Percentiles rank a stretch among this genome's conserved stretches.
Evolutionary conservation across 2,329 filamentous ascomycete genomes (phyloP).

Genomic region (Parascedosporium putredinis): DNA sequence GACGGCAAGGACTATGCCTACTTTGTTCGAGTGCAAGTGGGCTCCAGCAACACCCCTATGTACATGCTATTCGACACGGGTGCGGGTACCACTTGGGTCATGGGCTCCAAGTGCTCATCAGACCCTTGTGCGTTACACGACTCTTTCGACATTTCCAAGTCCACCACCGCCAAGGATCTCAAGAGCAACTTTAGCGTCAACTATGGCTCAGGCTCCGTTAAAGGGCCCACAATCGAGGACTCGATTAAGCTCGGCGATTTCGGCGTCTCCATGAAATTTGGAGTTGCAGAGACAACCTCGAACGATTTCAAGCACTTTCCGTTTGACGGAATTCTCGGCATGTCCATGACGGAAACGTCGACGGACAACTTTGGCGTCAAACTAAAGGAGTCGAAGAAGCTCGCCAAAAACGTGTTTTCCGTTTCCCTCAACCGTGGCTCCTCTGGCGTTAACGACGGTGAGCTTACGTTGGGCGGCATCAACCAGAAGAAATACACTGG

Average conservation of each 20-base stretch:
- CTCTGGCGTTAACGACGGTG: conserved; percentile 60
- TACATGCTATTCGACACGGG: conserved; percentile 58
- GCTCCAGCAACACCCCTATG: conserved; percentile 41
- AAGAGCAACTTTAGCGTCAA: conserved; percentile 50
- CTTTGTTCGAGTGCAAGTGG: conserved; percentile 47
- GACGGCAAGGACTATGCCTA: conserved; percentile 58
- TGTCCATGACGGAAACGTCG: conserved; percentile 52
- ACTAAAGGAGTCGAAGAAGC: conserved; percentile 42
- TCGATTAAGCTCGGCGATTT: conserved; percentile 56
- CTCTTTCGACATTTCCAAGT: conserved; percentile 56
- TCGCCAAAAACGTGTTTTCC: conserved; percentile 57
- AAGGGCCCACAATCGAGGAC: conserved; percentile 56
- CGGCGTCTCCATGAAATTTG: conserved; percentile 55
- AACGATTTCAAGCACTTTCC: conserved; percentile 67
- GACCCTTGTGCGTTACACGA: conserved; percentile 59
- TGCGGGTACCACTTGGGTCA: conserved; percentile 72
- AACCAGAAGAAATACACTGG: conserved; percentile 59
- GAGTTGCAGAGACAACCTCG: conserved; percentile 61
- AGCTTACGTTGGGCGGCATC: conserved; percentile 64
- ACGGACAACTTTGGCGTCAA: conserved; percentile 58
- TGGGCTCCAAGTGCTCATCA: conserved; percentile 58
- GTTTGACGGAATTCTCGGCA: conserved; percentile 78
- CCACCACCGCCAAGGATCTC: conserved; percentile 47
- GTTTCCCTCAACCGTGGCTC: conserved; percentile 57
- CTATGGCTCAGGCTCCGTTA: conserved; percentile 70